phyloP scores from a whole-genome alignment of 2,329 filamentous ascomycete genomes.

The Aspergillus pseudoterreus region DNA sequence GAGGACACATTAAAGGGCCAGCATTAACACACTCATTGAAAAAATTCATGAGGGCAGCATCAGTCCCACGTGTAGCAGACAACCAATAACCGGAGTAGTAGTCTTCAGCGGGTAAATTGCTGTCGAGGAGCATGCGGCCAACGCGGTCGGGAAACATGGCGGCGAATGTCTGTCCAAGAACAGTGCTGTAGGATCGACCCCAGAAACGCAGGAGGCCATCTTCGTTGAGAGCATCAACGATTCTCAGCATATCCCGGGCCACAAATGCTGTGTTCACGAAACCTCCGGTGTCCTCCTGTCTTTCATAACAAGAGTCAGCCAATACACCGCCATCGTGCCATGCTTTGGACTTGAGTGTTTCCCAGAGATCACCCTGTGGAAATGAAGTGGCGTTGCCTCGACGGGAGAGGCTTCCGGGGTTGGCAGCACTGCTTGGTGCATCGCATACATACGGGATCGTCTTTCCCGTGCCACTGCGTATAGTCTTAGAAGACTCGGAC shows the following conservation, averaged over 20 bases:
- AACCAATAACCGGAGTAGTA: slow-evolving; percentile 2
- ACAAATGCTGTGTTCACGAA: slow-evolving; percentile 1
- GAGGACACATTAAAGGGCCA: neutral
- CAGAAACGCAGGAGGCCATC: slow-evolving; percentile 3
- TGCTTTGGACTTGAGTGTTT: neutral
- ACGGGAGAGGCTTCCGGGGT: neutral
- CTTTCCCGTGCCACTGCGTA: slow-evolving; percentile 1
- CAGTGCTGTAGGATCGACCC: slow-evolving; percentile 5
- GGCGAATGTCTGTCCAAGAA: slow-evolving; percentile 2
- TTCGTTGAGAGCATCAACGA: slow-evolving; percentile 2
- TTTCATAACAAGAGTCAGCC: neutral
- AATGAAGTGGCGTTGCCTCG: neutral
- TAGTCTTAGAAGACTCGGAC: neutral
- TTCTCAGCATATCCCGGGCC: slow-evolving; percentile 1
- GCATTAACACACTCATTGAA: slow-evolving; percentile 1
- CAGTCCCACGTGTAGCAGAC: neutral
- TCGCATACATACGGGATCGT: slow-evolving; percentile 2
- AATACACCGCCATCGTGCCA: slow-evolving; percentile 2
- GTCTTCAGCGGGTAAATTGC: neutral
- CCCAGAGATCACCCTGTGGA: neutral
- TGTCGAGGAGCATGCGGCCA: slow-evolving; percentile 3
- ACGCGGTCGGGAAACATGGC: slow-evolving; percentile 5
- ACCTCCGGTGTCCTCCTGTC: neutral
- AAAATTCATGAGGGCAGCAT: neutral
- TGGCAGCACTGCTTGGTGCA: neutral